These are phyloP conservation scores for Backusella luteola DNA, from an alignment of 192 early-diverging fungal genomes.

Conservation along the genomic window DNA sequence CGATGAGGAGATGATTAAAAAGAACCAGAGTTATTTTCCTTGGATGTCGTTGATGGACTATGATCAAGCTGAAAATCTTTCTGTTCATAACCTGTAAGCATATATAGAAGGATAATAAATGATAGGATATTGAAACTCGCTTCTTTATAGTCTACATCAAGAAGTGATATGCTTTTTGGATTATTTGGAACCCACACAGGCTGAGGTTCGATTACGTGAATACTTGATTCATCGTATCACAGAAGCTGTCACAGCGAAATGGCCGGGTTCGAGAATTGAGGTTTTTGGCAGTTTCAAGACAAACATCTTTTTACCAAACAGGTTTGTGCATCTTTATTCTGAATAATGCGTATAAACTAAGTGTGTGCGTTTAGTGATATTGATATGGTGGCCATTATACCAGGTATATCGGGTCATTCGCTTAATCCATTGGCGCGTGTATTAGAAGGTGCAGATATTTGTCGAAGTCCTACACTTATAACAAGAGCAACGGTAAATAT, in stretches of 20 bases:
- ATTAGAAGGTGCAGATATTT: conserved; percentile 27
- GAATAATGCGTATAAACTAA: background rate
- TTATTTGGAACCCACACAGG: conserved; percentile 78
- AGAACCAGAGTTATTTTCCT: background rate
- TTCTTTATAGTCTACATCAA: background rate
- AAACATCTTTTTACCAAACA: conserved; percentile 80
- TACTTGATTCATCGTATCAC: conserved; percentile 68
- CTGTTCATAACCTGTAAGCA: conserved; percentile 13
- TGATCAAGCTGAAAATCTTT: background rate
- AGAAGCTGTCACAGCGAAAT: conserved; percentile 45
- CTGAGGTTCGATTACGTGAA: conserved; percentile 75
- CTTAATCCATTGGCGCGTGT: conserved; percentile 47
- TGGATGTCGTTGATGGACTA: conserved; percentile 8
- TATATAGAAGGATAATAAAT: no score
- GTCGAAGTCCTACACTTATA: background rate
- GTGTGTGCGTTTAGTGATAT: conserved; percentile 37
- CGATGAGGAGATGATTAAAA: background rate
- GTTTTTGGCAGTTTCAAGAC: conserved; percentile 94
- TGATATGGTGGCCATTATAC: conserved; percentile 37
- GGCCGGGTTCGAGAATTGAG: conserved; percentile 42
- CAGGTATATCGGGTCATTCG: background rate
- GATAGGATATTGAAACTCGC: no score
- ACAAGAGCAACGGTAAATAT: conserved; percentile 7
- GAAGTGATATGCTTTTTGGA: conserved; percentile 77
- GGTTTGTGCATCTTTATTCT: conserved; percentile 44